Percentiles rank a stretch among this genome's conserved stretches.
These are phyloP conservation scores for Lablab purpureus DNA, from an alignment of 306 rosid species.

Conservation along the genomic window DNA sequence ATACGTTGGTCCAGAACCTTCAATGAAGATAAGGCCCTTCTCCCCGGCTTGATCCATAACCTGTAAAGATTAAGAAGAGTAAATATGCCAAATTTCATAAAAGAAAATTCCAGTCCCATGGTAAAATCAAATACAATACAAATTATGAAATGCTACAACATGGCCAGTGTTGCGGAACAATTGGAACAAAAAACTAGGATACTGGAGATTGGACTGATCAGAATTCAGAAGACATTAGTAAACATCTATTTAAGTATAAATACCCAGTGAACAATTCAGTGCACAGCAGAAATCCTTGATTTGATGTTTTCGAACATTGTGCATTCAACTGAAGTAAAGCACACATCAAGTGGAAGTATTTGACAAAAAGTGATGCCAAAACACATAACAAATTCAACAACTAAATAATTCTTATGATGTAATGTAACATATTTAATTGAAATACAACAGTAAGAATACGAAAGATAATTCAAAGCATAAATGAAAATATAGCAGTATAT, in stretches of 20 bases:
- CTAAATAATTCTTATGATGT: conserved; percentile 16
- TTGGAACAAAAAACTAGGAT: conserved; percentile 40
- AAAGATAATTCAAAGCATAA: conserved; percentile 13
- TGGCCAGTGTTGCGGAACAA: conserved; percentile 1
- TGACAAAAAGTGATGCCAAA: conserved; percentile 23
- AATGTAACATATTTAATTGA: conserved; percentile 11
- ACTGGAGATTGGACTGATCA: background rate
- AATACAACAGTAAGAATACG: background rate
- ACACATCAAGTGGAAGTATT: conserved; percentile 32
- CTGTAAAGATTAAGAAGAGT: conserved; percentile 50
- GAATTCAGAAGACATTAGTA: conserved; percentile 2
- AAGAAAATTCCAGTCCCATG: background rate
- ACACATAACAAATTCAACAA: background rate
- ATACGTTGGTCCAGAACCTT: conserved; percentile 94
- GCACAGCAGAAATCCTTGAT: conserved; percentile 9
- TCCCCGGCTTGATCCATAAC: conserved; percentile 79
- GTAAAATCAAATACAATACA: conserved; percentile 27
- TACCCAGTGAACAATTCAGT: conserved; percentile 21
- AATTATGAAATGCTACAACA: conserved; percentile 24
- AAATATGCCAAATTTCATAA: conserved; percentile 31
- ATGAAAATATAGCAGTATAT: background rate
- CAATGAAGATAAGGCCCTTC: conserved; percentile 75
- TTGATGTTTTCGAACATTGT: conserved; percentile 22
- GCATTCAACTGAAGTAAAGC: conserved; percentile 37
- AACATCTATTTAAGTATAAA: background rate